These are phyloP conservation scores for Thymus quinquecostatus DNA, from an alignment of 257 asterid genomes.

Conservation along the genomic window DNA sequence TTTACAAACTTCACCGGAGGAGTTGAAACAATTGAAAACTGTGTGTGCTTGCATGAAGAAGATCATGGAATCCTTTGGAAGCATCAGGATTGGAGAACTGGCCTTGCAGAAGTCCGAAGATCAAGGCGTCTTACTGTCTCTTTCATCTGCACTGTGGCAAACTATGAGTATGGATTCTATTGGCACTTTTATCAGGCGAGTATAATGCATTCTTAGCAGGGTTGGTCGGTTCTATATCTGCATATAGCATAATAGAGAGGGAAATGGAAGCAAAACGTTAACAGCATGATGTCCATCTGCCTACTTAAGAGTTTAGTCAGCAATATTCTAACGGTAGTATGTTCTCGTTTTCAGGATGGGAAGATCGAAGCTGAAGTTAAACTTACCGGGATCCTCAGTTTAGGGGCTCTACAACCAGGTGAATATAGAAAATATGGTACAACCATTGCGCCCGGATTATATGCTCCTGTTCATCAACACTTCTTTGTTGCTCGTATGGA, in stretches of 20 bases:
- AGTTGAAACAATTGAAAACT: slow-evolving; percentile 89
- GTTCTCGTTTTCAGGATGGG: slow-evolving; percentile 72
- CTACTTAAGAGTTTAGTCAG: slow-evolving; percentile 3
- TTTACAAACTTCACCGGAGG: slow-evolving; percentile 95
- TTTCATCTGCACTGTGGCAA: slow-evolving; percentile 93
- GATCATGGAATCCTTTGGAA: slow-evolving; percentile 97
- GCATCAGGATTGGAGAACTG: slow-evolving; percentile 99
- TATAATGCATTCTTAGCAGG: slow-evolving; percentile 10
- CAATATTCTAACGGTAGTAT: neutral
- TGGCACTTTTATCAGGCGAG: slow-evolving; percentile 99
- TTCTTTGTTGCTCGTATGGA: slow-evolving; percentile 99
- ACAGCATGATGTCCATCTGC: slow-evolving; percentile 13
- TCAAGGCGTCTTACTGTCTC: slow-evolving; percentile 97
- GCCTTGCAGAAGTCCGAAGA: slow-evolving; percentile 88
- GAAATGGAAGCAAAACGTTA: neutral
- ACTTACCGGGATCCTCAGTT: slow-evolving; percentile 94
- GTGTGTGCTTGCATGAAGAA: slow-evolving; percentile 97
- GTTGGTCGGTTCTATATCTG: slow-evolving; percentile 15
- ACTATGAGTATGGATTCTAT: slow-evolving; percentile 93
- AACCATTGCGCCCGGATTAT: slow-evolving; percentile 90
- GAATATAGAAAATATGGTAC: slow-evolving; percentile 91
- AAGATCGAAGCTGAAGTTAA: slow-evolving; percentile 98
- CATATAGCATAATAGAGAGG: slow-evolving; percentile 24
- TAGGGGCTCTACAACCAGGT: slow-evolving; percentile 92
- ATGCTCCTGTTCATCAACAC: slow-evolving; percentile 98